Evolutionary conservation across 257 asterid species (phyloP).

Genomic region (Plectranthus barbatus): DNA sequence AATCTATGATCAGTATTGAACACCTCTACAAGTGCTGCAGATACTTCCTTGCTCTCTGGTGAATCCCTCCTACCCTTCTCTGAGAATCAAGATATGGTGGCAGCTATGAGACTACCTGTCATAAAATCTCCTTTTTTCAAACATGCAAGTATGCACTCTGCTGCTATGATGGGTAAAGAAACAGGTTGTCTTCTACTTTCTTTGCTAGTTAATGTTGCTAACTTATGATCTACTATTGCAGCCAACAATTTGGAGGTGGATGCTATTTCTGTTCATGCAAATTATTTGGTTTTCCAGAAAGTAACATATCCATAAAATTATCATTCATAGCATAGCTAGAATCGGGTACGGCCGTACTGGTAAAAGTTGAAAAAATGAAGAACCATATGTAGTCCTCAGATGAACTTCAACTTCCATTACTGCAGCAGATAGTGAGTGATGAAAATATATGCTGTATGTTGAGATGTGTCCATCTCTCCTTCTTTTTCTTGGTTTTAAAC

Average conservation of each 20-base stretch:
- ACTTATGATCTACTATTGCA: constrained; percentile 21
- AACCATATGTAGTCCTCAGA: too few species aligned
- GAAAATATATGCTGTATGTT: neutral
- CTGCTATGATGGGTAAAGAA: constrained; percentile 91
- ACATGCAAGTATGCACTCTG: constrained; percentile 85
- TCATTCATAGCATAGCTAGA: too few species aligned
- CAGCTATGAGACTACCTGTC: constrained; percentile 43
- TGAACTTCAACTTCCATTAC: too few species aligned
- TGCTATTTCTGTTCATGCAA: constrained; percentile 82
- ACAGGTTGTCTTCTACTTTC: too few species aligned
- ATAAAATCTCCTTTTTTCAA: constrained; percentile 64
- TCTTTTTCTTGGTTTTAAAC: neutral
- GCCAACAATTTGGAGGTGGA: constrained; percentile 80
- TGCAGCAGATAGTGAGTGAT: neutral
- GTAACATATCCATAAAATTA: too few species aligned
- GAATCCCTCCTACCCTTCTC: constrained; percentile 85
- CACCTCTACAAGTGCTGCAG: too few species aligned
- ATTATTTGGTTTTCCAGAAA: too few species aligned
- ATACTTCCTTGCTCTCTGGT: constrained; percentile 93
- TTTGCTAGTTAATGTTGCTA: constrained; percentile 2
- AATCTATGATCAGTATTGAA: constrained; percentile 90
- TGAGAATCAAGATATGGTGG: constrained; percentile 84
- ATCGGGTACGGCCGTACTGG: too few species aligned
- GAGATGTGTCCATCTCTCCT: neutral
- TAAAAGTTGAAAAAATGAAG: too few species aligned